Percentiles rank a stretch among this genome's conserved stretches.
These are phyloP conservation scores for Pestalotiopsis sp. DNA, from an alignment of 2,329 filamentous ascomycete species.

Conservation along the genomic window DNA sequence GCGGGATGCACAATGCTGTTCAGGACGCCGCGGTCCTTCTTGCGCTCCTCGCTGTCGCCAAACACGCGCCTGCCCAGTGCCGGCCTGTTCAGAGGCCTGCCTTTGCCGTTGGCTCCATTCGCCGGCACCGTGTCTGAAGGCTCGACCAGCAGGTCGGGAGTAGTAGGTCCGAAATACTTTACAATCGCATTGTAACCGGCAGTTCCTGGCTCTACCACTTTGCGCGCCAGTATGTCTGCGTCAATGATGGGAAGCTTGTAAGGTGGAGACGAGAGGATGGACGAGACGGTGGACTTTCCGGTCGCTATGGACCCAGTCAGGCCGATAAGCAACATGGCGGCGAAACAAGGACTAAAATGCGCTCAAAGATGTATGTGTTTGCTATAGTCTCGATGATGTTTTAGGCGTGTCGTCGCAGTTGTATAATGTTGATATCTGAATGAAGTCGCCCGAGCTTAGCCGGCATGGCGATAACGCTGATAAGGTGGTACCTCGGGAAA, in stretches of 20 bases:
- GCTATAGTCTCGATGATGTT: not conserved
- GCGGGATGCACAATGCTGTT: constrained; percentile 94
- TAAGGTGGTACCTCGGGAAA: not conserved
- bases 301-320: constrained; percentile 97
- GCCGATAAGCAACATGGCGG: constrained; percentile 85
- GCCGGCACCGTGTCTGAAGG: constrained; percentile 53
- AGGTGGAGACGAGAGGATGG: constrained; percentile 76
- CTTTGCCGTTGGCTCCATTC: constrained; percentile 60
- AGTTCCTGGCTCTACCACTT: constrained; percentile 93
- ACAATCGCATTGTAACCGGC: constrained; percentile 83
- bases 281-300: constrained; percentile 94
- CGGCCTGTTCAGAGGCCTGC: constrained; percentile 80
- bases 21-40: constrained; percentile 73
- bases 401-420: not conserved
- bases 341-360: not conserved
- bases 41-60: constrained; percentile 71
- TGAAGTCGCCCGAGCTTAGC: not conserved
- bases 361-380: not conserved
- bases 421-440: not conserved
- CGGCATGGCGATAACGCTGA: not conserved
- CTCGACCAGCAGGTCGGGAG: constrained; percentile 81
- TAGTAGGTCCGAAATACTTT: constrained; percentile 76
- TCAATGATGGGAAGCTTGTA: constrained; percentile 91
- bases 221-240: constrained; percentile 87
- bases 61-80: constrained; percentile 87